These are phyloP conservation scores for Celoporthe dispersa DNA, from an alignment of 2,329 filamentous ascomycete genomes.

Conservation along the genomic window DNA sequence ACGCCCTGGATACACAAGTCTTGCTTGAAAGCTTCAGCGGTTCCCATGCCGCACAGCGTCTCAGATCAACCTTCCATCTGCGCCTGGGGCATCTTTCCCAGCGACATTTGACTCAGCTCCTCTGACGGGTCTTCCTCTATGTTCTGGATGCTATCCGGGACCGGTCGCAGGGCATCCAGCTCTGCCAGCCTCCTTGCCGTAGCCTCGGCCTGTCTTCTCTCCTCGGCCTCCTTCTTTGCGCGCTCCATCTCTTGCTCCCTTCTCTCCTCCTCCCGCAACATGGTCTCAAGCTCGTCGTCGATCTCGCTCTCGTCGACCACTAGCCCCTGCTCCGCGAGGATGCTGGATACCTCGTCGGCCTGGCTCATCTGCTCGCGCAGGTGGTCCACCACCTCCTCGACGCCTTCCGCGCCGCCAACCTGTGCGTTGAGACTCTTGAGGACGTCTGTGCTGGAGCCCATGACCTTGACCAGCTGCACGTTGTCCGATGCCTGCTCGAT, in stretches of 20 bases:
- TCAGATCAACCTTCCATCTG: conserved; percentile 30
- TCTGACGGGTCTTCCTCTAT: conserved; percentile 40
- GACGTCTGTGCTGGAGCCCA: conserved; percentile 77
- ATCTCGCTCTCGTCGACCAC: conserved; percentile 79
- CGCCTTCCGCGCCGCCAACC: conserved; percentile 75
- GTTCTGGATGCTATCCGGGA: conserved; percentile 40
- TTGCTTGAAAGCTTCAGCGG: not conserved
- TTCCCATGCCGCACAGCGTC: conserved; percentile 18
- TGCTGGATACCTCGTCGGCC: conserved; percentile 79
- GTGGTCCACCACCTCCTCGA: conserved; percentile 75
- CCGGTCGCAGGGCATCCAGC: conserved; percentile 45
- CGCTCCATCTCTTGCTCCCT: conserved; percentile 57
- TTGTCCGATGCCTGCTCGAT: conserved; percentile 88
- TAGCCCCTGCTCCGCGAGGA: conserved; percentile 68
- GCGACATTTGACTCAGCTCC: conserved; percentile 44
- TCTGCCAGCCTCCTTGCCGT: conserved; percentile 51
- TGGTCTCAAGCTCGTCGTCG: conserved; percentile 80
- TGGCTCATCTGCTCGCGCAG: conserved; percentile 80
- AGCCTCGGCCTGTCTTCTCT: conserved; percentile 41
- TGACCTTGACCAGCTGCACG: conserved; percentile 79
- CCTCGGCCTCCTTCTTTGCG: conserved; percentile 50
- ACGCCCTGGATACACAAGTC: not conserved
- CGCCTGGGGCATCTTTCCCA: conserved; percentile 38
- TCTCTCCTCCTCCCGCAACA: conserved; percentile 67
- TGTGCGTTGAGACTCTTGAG: conserved; percentile 75